These are phyloP conservation scores for Aspergillus coremiiformis DNA, from an alignment of 495 filamentous ascomycete species.

Conservation along the genomic window DNA sequence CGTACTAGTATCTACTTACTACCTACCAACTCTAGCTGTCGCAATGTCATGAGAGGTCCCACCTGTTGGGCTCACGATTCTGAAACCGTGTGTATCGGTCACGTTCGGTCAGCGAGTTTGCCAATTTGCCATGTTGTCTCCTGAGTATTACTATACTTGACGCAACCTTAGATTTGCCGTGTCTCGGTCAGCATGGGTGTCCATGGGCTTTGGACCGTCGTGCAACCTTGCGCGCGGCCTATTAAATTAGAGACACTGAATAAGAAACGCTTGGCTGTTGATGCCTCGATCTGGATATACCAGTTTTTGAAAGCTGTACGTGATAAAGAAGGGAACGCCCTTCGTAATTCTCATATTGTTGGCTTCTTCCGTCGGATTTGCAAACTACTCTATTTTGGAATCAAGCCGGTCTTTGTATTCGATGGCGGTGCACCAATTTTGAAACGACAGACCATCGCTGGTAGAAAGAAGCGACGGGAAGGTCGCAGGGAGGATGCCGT, in stretches of 20 bases:
- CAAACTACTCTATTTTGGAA: constrained; percentile 94
- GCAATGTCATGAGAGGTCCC: neutral
- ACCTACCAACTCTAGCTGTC: neutral
- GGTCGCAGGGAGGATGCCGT: constrained; percentile 89
- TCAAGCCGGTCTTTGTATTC: constrained; percentile 95
- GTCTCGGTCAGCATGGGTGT: constrained; percentile 69
- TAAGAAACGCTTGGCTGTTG: constrained; percentile 88
- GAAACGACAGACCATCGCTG: constrained; percentile 83
- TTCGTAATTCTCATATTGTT: constrained; percentile 89
- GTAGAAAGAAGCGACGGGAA: constrained; percentile 70
- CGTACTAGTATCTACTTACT: no score
- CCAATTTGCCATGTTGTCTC: neutral
- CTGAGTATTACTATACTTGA: neutral
- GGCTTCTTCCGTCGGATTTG: constrained; percentile 98
- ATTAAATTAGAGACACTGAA: constrained; percentile 95
- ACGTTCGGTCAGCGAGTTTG: neutral
- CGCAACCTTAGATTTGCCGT: neutral
- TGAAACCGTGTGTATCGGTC: neutral
- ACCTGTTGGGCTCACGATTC: neutral
- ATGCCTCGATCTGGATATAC: constrained; percentile 99
- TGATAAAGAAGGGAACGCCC: constrained; percentile 94
- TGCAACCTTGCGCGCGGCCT: constrained; percentile 75
- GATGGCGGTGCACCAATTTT: constrained; percentile 89
- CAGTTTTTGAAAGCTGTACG: constrained; percentile 98
- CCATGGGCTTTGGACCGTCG: constrained; percentile 89